Evolutionary conservation across 768 basidiomycete species (phyloP).

Genomic region (Pleurotus cornucopiae): DNA sequence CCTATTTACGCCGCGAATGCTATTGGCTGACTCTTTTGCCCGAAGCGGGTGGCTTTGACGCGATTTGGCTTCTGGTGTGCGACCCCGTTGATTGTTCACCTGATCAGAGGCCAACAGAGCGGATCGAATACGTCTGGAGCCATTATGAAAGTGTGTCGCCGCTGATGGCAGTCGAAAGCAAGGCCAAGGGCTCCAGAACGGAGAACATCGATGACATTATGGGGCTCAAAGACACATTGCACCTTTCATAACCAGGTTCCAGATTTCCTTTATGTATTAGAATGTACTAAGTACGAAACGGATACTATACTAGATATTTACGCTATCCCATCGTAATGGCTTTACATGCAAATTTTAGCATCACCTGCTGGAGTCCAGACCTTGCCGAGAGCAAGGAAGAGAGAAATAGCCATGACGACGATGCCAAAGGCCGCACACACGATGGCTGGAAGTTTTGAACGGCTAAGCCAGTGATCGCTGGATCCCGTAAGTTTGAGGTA

Average conservation of each 20-base stretch:
- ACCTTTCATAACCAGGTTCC: background rate
- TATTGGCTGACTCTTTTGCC: slow-evolving; percentile 1
- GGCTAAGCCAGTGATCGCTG: slow-evolving; percentile 58
- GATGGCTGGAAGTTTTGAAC: slow-evolving; percentile 71
- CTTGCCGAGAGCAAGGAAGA: slow-evolving; percentile 73
- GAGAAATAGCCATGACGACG: slow-evolving; percentile 72
- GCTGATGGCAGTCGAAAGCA: slow-evolving; percentile 66
- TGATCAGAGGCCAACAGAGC: slow-evolving; percentile 46
- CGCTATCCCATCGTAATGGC: background rate
- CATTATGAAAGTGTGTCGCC: slow-evolving; percentile 68
- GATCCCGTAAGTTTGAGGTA: slow-evolving; percentile 71
- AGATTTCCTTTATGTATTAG: slow-evolving; percentile 9
- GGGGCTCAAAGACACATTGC: slow-evolving; percentile 42
- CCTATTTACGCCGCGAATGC: background rate
- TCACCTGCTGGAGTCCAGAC: slow-evolving; percentile 72
- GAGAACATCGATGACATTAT: slow-evolving; percentile 55
- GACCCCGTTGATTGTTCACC: slow-evolving; percentile 46
- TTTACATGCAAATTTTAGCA: slow-evolving; percentile 64
- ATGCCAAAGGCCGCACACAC: slow-evolving; percentile 71
- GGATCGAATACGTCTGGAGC: slow-evolving; percentile 69
- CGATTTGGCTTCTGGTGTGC: slow-evolving; percentile 88
- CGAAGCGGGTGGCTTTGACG: slow-evolving; percentile 94
- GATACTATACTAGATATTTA: slow-evolving; percentile 9
- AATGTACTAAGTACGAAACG: slow-evolving; percentile 14
- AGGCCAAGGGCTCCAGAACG: slow-evolving; percentile 57